A percentile compares a stretch with the other conserved stretches of the same genome.
Evolutionary conservation across 208 protist species (phyloP).

Genomic region (Acanthamoeba polyphaga): DNA sequence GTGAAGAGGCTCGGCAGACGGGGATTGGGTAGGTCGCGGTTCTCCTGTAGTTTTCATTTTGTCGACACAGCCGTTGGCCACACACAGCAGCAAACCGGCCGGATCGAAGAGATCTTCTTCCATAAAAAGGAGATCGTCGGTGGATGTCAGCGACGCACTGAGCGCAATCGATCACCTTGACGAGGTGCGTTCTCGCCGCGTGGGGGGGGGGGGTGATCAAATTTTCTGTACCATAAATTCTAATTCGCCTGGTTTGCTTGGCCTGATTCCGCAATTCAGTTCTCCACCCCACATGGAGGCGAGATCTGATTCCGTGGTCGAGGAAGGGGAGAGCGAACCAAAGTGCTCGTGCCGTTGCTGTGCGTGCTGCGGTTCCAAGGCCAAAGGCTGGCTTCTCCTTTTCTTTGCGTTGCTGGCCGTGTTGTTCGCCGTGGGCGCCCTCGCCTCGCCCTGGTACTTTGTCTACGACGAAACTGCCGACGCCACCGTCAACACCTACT

Average conservation of each 20-base stretch:
- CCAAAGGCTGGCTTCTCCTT: conserved; percentile 20
- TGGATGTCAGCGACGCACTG: background rate
- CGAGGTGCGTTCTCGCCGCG: too few relatives aligned
- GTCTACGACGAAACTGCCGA: background rate
- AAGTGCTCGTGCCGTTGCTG: conserved; percentile 32
- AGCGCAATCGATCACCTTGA: background rate
- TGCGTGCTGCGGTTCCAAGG: background rate
- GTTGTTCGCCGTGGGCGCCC: conserved; percentile 18
- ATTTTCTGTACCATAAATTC: too few relatives aligned
- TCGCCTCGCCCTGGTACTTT: conserved; percentile 50
- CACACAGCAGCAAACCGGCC: too few relatives aligned
- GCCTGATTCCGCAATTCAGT: background rate
- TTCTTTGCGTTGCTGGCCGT: conserved; percentile 41
- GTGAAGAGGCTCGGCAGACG: too few relatives aligned
- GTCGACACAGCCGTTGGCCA: too few relatives aligned
- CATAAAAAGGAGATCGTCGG: background rate
- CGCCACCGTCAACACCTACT: background rate
- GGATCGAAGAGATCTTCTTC: too few relatives aligned
- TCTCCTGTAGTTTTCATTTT: too few relatives aligned
- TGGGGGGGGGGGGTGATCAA: too few relatives aligned
- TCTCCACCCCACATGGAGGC: background rate
- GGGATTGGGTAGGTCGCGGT: too few relatives aligned
- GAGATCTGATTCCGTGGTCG: background rate
- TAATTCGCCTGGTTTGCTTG: too few relatives aligned
- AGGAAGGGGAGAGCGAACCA: background rate